Percentiles rank a stretch among this genome's conserved stretches.
phyloP scores from a whole-genome alignment of 352 stramenopile species.

The Lagenidium giganteum region DNA sequence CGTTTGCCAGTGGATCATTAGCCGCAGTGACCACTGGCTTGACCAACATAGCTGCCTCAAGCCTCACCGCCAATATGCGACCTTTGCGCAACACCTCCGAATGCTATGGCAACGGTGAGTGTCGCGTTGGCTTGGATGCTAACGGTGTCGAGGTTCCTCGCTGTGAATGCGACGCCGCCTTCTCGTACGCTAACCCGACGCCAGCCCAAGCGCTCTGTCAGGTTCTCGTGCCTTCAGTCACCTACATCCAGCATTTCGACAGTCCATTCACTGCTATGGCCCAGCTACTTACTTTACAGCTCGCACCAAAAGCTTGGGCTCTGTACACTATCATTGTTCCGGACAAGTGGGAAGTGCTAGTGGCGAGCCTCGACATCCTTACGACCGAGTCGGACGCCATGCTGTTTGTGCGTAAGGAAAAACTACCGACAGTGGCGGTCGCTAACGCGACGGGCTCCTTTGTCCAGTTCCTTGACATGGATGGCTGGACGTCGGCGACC shows the following conservation, averaged over 20 bases:
- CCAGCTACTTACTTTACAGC: slow-evolving; percentile 36
- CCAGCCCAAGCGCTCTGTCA: slow-evolving; percentile 37
- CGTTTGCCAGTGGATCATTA: too few species aligned
- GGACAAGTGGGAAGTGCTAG: slow-evolving; percentile 45
- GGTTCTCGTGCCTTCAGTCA: slow-evolving; percentile 32
- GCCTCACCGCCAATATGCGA: slow-evolving; percentile 16
- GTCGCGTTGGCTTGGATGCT: slow-evolving; percentile 11
- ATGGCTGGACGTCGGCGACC: slow-evolving; percentile 27
- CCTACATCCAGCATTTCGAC: slow-evolving; percentile 44
- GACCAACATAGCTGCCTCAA: neutral
- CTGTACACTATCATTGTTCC: slow-evolving; percentile 44
- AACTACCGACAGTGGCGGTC: slow-evolving; percentile 21
- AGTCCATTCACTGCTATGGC: slow-evolving; percentile 32
- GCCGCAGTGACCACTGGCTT: too few species aligned
- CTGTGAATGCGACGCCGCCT: slow-evolving; percentile 51
- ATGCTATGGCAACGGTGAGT: slow-evolving; percentile 60
- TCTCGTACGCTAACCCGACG: slow-evolving; percentile 28
- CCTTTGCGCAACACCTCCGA: slow-evolving; percentile 46
- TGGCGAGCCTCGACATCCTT: slow-evolving; percentile 26
- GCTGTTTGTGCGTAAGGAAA: slow-evolving; percentile 56
- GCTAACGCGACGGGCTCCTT: slow-evolving; percentile 5
- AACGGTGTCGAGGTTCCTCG: slow-evolving; percentile 19
- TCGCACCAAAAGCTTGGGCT: slow-evolving; percentile 31
- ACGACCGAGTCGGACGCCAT: slow-evolving; percentile 41
- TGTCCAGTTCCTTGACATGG: slow-evolving; percentile 34